These are phyloP conservation scores for Pyricularia sp. DNA, from an alignment of 2,329 filamentous ascomycete species.

Conservation along the genomic window DNA sequence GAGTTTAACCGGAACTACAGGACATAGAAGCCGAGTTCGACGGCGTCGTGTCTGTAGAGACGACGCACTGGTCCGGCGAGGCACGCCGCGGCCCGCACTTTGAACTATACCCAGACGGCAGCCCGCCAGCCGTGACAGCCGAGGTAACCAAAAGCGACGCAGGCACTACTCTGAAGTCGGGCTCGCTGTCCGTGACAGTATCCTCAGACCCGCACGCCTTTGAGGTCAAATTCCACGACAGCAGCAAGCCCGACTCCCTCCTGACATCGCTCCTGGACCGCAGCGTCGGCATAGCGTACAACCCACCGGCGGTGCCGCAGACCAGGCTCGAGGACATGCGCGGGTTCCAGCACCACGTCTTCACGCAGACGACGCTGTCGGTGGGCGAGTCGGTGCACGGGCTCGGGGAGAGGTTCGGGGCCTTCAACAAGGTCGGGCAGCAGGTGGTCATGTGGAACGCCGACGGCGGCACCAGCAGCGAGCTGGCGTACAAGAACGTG, in stretches of 20 bases:
- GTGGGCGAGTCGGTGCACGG: conserved; percentile 63
- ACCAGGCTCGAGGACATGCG: conserved; percentile 44
- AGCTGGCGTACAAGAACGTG: conserved; percentile 65
- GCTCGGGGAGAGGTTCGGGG: conserved; percentile 66
- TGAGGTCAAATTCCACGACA: conserved; percentile 44
- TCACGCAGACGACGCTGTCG: conserved; percentile 43
- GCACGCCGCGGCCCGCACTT: conserved; percentile 44
- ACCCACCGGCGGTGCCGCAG: conserved; percentile 39
- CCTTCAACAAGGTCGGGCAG: conserved; percentile 69
- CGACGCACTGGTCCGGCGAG: conserved; percentile 47
- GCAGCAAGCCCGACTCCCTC: conserved; percentile 32
- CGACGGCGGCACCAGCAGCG: conserved; percentile 56
- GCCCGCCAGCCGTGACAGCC: conserved; percentile 26
- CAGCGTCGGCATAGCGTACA: conserved; percentile 48
- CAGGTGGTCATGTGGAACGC: conserved; percentile 55
- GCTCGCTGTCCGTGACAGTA: conserved; percentile 32
- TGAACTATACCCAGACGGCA: conserved; percentile 45
- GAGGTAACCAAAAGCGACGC: conserved; percentile 21
- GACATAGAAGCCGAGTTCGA: conserved; percentile 48
- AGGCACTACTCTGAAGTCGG: conserved; percentile 40
- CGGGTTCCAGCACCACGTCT: conserved; percentile 44
- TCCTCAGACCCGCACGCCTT: conserved; percentile 38
- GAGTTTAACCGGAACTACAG: conserved; percentile 10
- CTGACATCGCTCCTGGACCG: conserved; percentile 45
- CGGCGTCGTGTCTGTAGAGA: conserved; percentile 50